Base-by-base conservation (phyloP, 495 filamentous ascomycete species). In the Pyrenula massariospora region DNA sequence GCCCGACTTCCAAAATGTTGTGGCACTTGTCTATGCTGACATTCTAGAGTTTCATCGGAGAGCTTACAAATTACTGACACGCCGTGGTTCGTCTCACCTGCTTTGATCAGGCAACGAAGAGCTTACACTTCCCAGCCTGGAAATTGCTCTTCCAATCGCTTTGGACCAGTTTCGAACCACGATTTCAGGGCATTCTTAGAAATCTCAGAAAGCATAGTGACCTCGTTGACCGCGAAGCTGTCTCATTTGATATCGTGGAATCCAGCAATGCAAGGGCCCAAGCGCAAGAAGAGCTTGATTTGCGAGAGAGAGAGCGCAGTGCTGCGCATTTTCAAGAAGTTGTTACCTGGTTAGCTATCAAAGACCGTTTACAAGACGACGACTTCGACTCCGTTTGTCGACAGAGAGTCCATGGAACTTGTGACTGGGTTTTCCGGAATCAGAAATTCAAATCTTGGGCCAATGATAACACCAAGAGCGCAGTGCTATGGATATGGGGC, bases 61-160 rank as follows among this genome's bases (percentile, higher is more conserved):
- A 23, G 73, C 73, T 1, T 77, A 78, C 58, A 70, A 69, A 25
- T 77, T 75, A n/a, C n/a, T n/a, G n/a, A n/a, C n/a, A n/a, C n/a
- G n/a, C n/a, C n/a, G n/a, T n/a, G n/a, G n/a, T n/a, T n/a, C n/a
- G n/a, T n/a, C n/a, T n/a, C n/a, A n/a, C n/a, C n/a, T n/a, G n/a
- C n/a, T n/a, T n/a, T n/a, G n/a, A n/a, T n/a, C n/a, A n/a, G n/a
- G n/a, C n/a, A n/a, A n/a, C n/a, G n/a, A n/a, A n/a, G n/a, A n/a
- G n/a, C n/a, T n/a, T n/a, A n/a, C n/a, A n/a, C 31, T 5, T 42
- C 15, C 31, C 31, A 42, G 31, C 8, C 8, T 77, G 74, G n/a
- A n/a, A n/a, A n/a, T n/a, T n/a, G n/a, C n/a, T 78, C 20, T 78
- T 77, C 51, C 48, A 65, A 1, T 70, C 72, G 0, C 64, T 68